These are phyloP conservation scores for Cystobasidium tubakii DNA, from an alignment of 768 basidiomycete genomes.

Conservation along the genomic window DNA sequence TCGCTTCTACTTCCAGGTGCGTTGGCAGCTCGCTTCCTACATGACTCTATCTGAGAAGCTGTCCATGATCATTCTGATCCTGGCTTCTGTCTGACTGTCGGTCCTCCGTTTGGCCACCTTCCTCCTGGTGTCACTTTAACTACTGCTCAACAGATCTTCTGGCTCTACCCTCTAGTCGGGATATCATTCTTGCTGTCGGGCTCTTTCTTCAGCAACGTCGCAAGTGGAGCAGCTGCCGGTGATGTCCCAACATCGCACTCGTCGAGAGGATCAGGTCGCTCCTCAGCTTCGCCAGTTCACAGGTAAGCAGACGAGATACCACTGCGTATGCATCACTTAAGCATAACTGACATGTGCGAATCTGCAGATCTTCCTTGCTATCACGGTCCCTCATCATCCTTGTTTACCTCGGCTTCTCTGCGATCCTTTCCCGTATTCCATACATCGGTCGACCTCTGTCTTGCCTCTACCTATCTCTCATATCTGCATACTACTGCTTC, in stretches of 20 bases:
- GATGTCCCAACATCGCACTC: not conserved
- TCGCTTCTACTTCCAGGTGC: slow-evolving; percentile 44
- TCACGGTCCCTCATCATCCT: slow-evolving; percentile 75
- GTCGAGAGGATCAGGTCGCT: slow-evolving; percentile 36
- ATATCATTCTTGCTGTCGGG: slow-evolving; percentile 73
- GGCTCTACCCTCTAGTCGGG: slow-evolving; percentile 72
- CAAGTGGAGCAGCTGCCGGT: slow-evolving; percentile 34
- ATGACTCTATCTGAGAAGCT: not conserved
- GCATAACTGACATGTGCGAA: slow-evolving; percentile 45
- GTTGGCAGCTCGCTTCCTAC: not conserved
- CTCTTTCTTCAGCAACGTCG: slow-evolving; percentile 38
- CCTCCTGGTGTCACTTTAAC: not conserved
- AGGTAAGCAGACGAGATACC: not conserved
- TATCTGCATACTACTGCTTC: slow-evolving; percentile 87
- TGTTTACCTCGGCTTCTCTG: slow-evolving; percentile 66
- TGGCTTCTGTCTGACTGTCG: not conserved
- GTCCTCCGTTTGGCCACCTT: not conserved
- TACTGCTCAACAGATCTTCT: slow-evolving; percentile 61
- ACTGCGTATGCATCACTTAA: slow-evolving; percentile 47
- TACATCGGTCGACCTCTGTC: slow-evolving; percentile 59
- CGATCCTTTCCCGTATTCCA: slow-evolving; percentile 62
- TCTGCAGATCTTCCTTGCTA: slow-evolving; percentile 15
- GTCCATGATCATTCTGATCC: not conserved
- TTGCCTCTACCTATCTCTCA: slow-evolving; percentile 75
- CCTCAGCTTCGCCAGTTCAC: slow-evolving; percentile 28